These are phyloP conservation scores for Hortiboletus rubellus DNA, from an alignment of 1,284 basidiomycete species.

Conservation along the genomic window DNA sequence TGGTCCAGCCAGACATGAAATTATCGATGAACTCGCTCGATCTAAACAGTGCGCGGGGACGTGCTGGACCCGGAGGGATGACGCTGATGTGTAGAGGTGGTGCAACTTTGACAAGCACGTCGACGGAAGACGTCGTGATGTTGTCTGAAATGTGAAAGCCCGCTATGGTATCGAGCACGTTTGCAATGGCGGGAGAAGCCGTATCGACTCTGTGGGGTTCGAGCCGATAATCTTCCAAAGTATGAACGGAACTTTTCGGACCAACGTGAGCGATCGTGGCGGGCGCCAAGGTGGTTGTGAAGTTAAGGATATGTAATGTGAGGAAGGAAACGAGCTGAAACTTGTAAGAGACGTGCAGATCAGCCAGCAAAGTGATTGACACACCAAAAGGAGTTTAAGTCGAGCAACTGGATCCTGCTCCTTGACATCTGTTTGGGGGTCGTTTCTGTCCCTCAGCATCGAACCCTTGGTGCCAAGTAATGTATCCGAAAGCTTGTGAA, in stretches of 20 bases:
- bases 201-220: constrained; percentile 60
- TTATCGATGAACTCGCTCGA: constrained; percentile 61
- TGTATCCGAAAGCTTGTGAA: constrained; percentile 49
- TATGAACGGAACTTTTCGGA: constrained; percentile 17
- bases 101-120: constrained; percentile 71
- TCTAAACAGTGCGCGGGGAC: constrained; percentile 26
- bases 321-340: constrained; percentile 81
- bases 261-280: constrained; percentile 31
- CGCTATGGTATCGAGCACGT: constrained; percentile 61
- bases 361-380: constrained; percentile 26
- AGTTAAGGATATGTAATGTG: constrained; percentile 87
- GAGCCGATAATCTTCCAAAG: constrained; percentile 30
- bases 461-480: constrained; percentile 71
- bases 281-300: constrained; percentile 89
- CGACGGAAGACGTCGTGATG: constrained; percentile 33
- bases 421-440: constrained; percentile 29
- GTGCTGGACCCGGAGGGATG: constrained; percentile 36
- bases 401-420: constrained; percentile 75
- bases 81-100: constrained; percentile 65
- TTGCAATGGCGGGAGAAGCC: constrained; percentile 57
- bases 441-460: constrained; percentile 41
- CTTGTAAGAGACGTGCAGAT: constrained; percentile 9
- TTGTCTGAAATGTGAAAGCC: constrained; percentile 30
- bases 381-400: constrained; percentile 85
- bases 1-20: constrained; percentile 94